These are phyloP conservation scores for Lepidium africanum DNA, from an alignment of 345 rosid species.

Conservation along the genomic window DNA sequence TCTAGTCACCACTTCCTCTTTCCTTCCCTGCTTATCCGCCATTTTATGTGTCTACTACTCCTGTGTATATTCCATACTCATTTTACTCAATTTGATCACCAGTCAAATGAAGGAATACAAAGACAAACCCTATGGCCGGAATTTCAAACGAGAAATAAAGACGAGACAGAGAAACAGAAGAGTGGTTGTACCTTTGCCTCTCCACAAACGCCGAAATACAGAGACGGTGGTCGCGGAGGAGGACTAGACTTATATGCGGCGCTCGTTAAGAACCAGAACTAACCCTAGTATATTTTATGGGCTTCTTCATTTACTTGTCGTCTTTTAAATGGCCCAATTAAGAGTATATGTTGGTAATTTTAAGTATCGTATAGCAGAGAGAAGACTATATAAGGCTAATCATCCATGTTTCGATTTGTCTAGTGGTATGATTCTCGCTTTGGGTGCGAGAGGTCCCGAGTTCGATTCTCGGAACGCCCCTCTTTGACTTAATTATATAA, in stretches of 20 bases:
- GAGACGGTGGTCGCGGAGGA: conserved; percentile 5
- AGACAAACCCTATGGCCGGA: neutral
- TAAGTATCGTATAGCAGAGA: no score
- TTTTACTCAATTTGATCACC: neutral
- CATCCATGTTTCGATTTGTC: conserved; percentile 63
- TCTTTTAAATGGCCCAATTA: neutral
- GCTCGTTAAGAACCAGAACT: neutral
- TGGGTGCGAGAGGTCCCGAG: conserved; percentile 89
- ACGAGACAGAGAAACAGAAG: neutral
- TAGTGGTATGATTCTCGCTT: conserved; percentile 90
- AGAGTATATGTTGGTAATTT: no score
- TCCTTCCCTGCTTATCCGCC: conserved; percentile 66
- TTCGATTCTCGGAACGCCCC: conserved; percentile 75
- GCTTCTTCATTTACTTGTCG: neutral
- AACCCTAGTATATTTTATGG: conserved; percentile 14
- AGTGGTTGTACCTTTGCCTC: neutral
- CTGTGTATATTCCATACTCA: neutral
- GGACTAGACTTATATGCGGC: neutral
- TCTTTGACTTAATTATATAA: no score
- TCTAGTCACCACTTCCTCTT: conserved; percentile 77
- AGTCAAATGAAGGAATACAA: neutral
- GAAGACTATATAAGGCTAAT: no score
- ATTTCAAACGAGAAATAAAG: neutral
- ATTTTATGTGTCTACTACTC: conserved; percentile 21
- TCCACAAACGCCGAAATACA: neutral